Percentiles rank a stretch among this genome's conserved stretches.
Evolutionary conservation across 805 yeast genomes (phyloP).

Genomic region (Pichia rugopelliculosa): DNA sequence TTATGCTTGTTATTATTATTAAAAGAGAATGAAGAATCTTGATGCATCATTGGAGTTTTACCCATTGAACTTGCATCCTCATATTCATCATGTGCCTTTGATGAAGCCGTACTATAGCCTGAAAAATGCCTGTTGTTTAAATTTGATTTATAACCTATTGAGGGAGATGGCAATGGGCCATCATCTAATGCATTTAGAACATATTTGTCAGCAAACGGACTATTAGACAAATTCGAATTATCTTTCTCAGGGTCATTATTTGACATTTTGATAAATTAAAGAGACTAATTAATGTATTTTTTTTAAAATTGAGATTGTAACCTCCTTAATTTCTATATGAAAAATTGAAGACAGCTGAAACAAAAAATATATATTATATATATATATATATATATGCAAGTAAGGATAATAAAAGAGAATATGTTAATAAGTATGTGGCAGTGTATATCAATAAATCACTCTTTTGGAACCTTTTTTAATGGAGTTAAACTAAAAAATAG

Average conservation of each 20-base stretch:
- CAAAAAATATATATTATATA: too few relatives aligned
- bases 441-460: neutral
- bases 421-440: too few relatives aligned
- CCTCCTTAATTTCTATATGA: too few relatives aligned
- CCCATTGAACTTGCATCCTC: constrained; percentile 17
- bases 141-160: constrained; percentile 11
- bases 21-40: constrained; percentile 13
- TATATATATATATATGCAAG: neutral
- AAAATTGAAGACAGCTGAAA: neutral
- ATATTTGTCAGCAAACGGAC: constrained; percentile 19
- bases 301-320: neutral
- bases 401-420: neutral
- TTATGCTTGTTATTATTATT: neutral
- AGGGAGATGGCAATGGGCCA: constrained; percentile 11
- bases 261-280: neutral
- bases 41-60: constrained; percentile 21
- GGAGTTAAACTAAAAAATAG: neutral
- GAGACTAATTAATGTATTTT: neutral
- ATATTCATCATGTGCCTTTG: constrained; percentile 8
- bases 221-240: constrained; percentile 3
- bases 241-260: neutral
- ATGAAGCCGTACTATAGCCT: constrained; percentile 13
- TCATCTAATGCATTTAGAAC: constrained; percentile 9
- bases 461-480: neutral
- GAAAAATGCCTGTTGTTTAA: constrained; percentile 13